These are phyloP conservation scores for Sporothrix inflata DNA, from an alignment of 2,329 filamentous ascomycete genomes.

Conservation along the genomic window DNA sequence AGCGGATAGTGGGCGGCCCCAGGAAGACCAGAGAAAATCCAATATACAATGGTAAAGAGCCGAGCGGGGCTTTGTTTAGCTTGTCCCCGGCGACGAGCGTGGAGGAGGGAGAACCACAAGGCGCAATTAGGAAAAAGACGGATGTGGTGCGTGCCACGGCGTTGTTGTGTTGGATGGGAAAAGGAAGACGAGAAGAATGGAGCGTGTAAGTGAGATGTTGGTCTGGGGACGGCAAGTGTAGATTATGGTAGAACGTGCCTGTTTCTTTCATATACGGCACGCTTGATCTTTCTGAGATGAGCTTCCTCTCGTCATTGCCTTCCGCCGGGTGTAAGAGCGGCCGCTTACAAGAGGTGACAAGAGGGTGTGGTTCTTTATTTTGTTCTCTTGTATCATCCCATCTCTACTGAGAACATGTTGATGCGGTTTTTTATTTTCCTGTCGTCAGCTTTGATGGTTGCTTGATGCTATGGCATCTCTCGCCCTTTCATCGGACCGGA, in stretches of 20 bases:
- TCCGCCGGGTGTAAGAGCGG: background rate
- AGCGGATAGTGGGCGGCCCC: constrained; percentile 3
- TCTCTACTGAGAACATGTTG: background rate
- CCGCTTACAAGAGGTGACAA: too few species aligned
- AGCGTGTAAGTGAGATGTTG: background rate
- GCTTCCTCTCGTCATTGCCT: background rate
- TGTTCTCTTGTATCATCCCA: background rate
- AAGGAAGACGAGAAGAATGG: background rate
- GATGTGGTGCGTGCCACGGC: background rate
- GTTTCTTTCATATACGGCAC: background rate
- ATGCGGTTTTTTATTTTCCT: background rate
- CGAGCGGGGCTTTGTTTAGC: background rate
- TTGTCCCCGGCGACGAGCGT: background rate
- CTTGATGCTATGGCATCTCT: background rate
- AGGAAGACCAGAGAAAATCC: background rate
- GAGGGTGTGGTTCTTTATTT: constrained; percentile 1
- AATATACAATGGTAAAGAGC: constrained; percentile 2
- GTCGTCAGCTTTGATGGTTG: background rate
- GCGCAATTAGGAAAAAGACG: constrained; percentile 10
- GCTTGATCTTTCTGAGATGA: background rate
- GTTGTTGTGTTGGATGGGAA: background rate
- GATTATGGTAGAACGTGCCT: background rate
- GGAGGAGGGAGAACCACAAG: background rate
- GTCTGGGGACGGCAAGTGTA: constrained; percentile 2
- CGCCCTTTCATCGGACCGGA: too few species aligned